Conservation (phyloP, 768 basidiomycete species). For the Tulasnella sp. region DNA sequence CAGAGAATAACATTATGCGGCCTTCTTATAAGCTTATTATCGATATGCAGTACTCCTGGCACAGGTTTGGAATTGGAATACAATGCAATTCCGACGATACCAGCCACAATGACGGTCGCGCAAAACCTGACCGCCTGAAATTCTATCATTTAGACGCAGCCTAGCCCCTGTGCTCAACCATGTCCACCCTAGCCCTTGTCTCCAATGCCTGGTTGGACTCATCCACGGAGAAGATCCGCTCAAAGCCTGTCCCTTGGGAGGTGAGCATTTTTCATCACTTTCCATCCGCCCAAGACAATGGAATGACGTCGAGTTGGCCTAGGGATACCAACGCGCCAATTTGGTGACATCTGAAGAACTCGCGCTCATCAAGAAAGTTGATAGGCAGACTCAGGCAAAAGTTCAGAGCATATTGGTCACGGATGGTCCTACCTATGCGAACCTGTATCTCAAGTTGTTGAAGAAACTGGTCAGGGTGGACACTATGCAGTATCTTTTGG, state of each 20-base stretch:
- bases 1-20: not conserved
- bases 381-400: slow-evolving; percentile 70
- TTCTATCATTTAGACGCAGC: slow-evolving; percentile 3
- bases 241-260: slow-evolving; percentile 96
- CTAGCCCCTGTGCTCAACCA: slow-evolving; percentile 16
- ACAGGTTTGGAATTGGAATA: not conserved
- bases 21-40: not conserved
- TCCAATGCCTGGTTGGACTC: slow-evolving; percentile 85
- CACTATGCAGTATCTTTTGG: slow-evolving; percentile 82
- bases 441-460: slow-evolving; percentile 85
- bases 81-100: not conserved
- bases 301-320: slow-evolving; percentile 24
- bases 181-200: slow-evolving; percentile 58
- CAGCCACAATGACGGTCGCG: not conserved
- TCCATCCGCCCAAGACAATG: not conserved
- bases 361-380: slow-evolving; percentile 81
- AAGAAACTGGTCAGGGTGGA: slow-evolving; percentile 81
- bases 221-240: slow-evolving; percentile 77
- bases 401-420: slow-evolving; percentile 73
- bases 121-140: slow-evolving; percentile 6
- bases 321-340: slow-evolving; percentile 95
- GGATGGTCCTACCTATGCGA: slow-evolving; percentile 77
- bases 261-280: slow-evolving; percentile 43
- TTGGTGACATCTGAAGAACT: slow-evolving; percentile 86
- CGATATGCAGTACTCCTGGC: not conserved